phyloP scores from a whole-genome alignment of 202 grass and related monocot species.

The Thinopyrum obtusiflorum region DNA sequence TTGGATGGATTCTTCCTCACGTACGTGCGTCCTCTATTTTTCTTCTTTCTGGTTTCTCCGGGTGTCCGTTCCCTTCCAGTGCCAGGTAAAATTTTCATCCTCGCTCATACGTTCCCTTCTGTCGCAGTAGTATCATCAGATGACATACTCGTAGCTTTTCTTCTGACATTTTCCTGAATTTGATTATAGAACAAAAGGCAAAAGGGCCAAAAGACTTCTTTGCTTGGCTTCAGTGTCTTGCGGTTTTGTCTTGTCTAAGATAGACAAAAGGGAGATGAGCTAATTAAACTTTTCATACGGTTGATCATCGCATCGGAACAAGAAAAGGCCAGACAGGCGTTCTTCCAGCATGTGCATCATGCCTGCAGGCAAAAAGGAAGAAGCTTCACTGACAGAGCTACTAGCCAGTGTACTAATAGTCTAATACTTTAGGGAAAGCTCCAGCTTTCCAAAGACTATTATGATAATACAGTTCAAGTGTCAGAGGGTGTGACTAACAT shows the following conservation, averaged over 20 bases:
- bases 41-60: constrained; percentile 49
- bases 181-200: not conserved
- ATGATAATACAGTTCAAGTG: too few species aligned
- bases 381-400: not conserved
- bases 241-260: constrained; percentile 1
- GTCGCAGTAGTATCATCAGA: too few species aligned
- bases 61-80: constrained; percentile 64
- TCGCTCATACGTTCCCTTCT: not conserved
- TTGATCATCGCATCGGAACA: not conserved
- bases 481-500: too few species aligned
- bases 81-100: constrained; percentile 47
- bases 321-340: not conserved
- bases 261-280: not conserved
- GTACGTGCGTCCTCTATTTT: not conserved
- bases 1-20: not conserved
- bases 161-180: not conserved
- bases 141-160: not conserved
- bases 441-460: too few species aligned
- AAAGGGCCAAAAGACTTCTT: not conserved
- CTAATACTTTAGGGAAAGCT: too few species aligned
- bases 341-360: constrained; percentile 17
- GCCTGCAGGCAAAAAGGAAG: not conserved
- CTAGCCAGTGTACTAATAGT: too few species aligned
- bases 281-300: not conserved
- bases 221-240: not conserved